Base-by-base conservation (phyloP, 306 rosid species). In the Quercus alba region DNA sequence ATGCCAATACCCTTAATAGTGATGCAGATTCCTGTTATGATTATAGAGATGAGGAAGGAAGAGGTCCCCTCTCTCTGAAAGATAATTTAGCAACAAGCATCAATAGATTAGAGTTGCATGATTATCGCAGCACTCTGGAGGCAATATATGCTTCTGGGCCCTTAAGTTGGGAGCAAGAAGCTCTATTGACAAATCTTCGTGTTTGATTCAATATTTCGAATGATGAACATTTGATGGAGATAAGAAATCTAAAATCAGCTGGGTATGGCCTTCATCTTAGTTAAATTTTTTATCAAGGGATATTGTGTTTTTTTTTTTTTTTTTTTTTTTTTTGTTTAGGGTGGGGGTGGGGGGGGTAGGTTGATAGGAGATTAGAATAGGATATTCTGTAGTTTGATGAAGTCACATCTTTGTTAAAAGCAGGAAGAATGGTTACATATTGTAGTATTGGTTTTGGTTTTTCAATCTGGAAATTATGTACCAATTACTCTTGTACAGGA, bases 81-180 rank as follows among this genome's bases (percentile, higher is more conserved):
- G 89, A 86, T 77, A 90, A 84, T 63, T 82, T 63, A 74, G 81
- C 85, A 15, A 87, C 79, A 20, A 76, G 81, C 82, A 87, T 78
- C 71, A 97, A 93, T 86, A 89, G 87, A 90, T 86, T 89, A 88
- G 97, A 93, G 93, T 82, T 95, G 85, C 81, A 83, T 74, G 94
- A 91, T 71, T 95, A 91, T 85, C 77, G 81, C 70, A 77, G 83
- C 59, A 90, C 91, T 75, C 78, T 95, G 82, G 82, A 77, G 83
- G 88, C 85, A 84, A 82, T 95, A 85, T 87, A 86, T 90, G 90
- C 90, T 81, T 93, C 92, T 64, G 98, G 99, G 80, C 87, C 92
- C 87, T 84, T 95, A 85, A 95, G 91, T 82, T 95, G 98, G 99
- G 98, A 91, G 80, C 85, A 93, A 51, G 93, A 91, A 91, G 92